Evolutionary conservation across 306 rosid genomes (phyloP), one percentile per base, ranked within the genome.

Genomic region (Macrotyloma uniflorum): DNA sequence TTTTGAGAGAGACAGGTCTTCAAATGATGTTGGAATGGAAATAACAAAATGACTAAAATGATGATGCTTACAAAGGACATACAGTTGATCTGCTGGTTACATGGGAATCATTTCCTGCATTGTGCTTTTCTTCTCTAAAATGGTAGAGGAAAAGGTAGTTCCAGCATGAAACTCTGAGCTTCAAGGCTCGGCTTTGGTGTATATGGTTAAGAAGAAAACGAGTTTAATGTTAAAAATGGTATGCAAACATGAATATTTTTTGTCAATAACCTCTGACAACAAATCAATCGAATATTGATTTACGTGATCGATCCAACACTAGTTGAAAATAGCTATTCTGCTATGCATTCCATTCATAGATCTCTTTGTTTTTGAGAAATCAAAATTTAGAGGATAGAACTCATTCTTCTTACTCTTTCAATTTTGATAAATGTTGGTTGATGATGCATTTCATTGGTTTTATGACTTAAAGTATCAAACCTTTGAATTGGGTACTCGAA

Each of bases 1-100:
- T 70, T 9, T 67, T 83, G 82, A 84, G 36, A 70, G 42, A 30
- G 6, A 61, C n/a, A 54, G 16, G 54, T 54, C 64, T 61, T 71
- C 26, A 51, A 68, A 50, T 50, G 45, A 46, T 50, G 74, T 38
- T 50, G 38, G 22, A 83, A 65, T 11, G 3, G 23, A 11, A 72
- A 47, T 11, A 20, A 30, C 47, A 11, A 54, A 46, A 33, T 55
- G 49, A 65, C 58, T 43, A 30, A 61, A 61, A 61, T 30, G 42
- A 61, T 61, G 67, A 28, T 30, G 67, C 5, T 61, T 16, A 74
- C 70, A 40, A 13, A 67, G 74, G 42, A 50, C 53, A 7, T 23
- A 30, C 10, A 51, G 49, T 12, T 26, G 16, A 3, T 30, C 35
- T n/a, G 9, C 19, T 38, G 28, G 26, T 33, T 19, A 64, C 38